Evolutionary conservation across 2,329 filamentous ascomycete genomes (phyloP).

Genomic region (Gnomoniopsis sp.): DNA sequence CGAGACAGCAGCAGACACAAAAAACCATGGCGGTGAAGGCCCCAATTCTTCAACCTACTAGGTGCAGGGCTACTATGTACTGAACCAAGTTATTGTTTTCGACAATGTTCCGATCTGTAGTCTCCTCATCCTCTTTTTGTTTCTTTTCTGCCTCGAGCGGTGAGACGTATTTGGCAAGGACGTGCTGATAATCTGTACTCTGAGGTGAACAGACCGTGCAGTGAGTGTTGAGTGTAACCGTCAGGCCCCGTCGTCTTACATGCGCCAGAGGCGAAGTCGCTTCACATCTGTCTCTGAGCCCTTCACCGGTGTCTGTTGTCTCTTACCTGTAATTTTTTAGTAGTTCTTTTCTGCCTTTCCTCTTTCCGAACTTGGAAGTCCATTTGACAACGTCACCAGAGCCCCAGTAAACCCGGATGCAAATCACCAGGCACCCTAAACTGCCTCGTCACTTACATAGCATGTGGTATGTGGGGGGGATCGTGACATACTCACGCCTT

Average conservation of each 20-base stretch:
- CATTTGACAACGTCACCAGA: background rate
- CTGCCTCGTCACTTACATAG: background rate
- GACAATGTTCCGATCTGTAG: background rate
- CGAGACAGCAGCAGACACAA: background rate
- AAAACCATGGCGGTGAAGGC: background rate
- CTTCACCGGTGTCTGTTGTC: background rate
- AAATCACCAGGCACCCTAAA: background rate
- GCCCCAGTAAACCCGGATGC: background rate
- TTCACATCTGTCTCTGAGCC: background rate
- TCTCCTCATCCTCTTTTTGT: background rate
- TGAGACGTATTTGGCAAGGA: background rate
- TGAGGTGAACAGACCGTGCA: background rate
- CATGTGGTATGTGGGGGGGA: background rate
- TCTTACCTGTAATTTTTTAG: background rate
- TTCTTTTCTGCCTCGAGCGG: background rate
- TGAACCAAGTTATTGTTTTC: background rate
- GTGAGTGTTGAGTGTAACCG: background rate
- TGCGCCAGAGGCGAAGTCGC: slow-evolving; percentile 1
- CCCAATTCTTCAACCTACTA: no score
- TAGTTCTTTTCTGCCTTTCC: background rate
- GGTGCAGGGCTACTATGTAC: background rate
- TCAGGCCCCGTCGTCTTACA: background rate
- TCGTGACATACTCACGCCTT: background rate
- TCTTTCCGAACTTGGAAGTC: background rate
- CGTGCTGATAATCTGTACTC: background rate